phyloP scores from a whole-genome alignment of 495 filamentous ascomycete genomes.

The Copromyces sp. region DNA sequence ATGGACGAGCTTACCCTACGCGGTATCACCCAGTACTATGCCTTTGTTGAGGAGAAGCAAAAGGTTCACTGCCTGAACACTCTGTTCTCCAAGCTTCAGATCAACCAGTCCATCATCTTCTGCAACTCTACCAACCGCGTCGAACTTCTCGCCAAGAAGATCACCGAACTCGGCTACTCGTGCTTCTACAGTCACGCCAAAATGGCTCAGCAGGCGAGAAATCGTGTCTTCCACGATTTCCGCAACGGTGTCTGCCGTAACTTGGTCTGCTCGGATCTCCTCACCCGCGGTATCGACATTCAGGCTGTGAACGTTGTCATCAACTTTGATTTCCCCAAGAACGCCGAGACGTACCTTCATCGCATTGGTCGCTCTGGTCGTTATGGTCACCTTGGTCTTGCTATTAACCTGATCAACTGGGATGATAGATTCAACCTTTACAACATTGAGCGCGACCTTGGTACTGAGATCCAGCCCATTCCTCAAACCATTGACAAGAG shows the following conservation, averaged over 20 bases:
- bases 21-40: conserved; percentile 98
- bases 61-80: conserved; percentile 99
- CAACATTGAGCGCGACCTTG: conserved; percentile 94
- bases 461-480: conserved; percentile 94
- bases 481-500: conserved; percentile 93
- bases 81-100: conserved; percentile 95
- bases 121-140: conserved; percentile 99
- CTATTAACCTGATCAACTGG: conserved; percentile 99
- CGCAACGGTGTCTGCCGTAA: conserved; percentile 96
- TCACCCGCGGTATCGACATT: conserved; percentile 98
- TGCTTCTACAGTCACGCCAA: conserved; percentile 99
- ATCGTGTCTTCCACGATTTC: conserved; percentile 99
- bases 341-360: conserved; percentile 97
- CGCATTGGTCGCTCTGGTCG: conserved; percentile 95
- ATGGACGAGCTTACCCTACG: conserved; percentile 99
- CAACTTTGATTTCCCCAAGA: conserved; percentile 99
- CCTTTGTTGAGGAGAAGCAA: conserved; percentile 97
- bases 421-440: conserved; percentile 98
- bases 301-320: conserved; percentile 99
- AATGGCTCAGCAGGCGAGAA: conserved; percentile 96
- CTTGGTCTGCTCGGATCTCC: conserved; percentile 92
- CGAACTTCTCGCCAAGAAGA: conserved; percentile 96
- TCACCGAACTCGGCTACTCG: conserved; percentile 96
- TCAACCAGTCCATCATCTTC: conserved; percentile 99
- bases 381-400: conserved; percentile 92